Conservation (phyloP, 2,329 filamentous ascomycete species). For the Tolypocladium endophyticum region DNA sequence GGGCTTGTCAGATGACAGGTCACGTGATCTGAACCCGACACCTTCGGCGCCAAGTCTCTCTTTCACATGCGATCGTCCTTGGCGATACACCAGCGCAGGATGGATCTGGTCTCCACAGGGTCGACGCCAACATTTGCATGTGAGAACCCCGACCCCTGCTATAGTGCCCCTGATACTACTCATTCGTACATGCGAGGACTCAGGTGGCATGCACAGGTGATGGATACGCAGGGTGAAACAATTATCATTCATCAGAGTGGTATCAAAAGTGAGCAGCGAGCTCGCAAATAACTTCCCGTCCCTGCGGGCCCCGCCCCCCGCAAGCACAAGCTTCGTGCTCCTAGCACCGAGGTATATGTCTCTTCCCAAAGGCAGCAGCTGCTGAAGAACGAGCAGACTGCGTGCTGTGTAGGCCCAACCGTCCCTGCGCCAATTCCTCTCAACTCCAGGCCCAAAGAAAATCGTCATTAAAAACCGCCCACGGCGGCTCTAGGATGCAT, state of each 20-base stretch:
- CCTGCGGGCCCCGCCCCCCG: not conserved
- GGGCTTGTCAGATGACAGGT: slow-evolving; percentile 1
- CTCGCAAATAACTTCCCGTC: not conserved
- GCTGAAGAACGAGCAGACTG: not conserved
- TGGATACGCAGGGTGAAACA: too few species aligned
- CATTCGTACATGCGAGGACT: not conserved
- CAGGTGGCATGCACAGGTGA: not conserved
- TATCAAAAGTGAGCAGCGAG: not conserved
- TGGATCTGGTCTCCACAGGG: not conserved
- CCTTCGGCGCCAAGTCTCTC: not conserved
- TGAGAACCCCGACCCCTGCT: not conserved
- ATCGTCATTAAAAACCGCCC: not conserved
- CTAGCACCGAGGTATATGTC: not conserved
- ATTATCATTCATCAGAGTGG: not conserved
- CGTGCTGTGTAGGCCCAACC: not conserved
- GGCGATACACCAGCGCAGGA: not conserved
- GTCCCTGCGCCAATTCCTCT: not conserved
- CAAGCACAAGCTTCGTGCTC: not conserved
- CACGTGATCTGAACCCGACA: not conserved
- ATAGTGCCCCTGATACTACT: not conserved
- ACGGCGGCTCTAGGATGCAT: not conserved
- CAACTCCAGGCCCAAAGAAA: not conserved
- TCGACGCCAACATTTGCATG: not conserved
- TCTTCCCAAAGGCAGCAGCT: not conserved
- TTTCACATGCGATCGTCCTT: not conserved